phyloP scores from a whole-genome alignment of 2,329 filamentous ascomycete species.

The Xylaria sp. region DNA sequence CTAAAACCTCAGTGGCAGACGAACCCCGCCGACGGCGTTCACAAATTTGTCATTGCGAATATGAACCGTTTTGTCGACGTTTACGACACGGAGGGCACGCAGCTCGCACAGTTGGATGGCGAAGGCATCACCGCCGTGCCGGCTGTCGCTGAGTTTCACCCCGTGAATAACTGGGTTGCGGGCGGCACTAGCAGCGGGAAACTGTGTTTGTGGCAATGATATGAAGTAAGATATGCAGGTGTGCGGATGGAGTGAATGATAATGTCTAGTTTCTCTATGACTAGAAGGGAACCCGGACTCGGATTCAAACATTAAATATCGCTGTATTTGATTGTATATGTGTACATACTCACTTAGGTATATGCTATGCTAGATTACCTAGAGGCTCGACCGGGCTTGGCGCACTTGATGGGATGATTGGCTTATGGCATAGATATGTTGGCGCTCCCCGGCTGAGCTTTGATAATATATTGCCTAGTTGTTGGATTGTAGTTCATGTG shows the following conservation, averaged over 20 bases:
- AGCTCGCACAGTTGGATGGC: constrained; percentile 87
- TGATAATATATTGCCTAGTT: not conserved
- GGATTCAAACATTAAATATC: not conserved
- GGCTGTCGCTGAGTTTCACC: constrained; percentile 91
- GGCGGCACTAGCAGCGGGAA: constrained; percentile 94
- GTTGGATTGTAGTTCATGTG: not conserved
- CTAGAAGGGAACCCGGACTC: not conserved
- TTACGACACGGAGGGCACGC: constrained; percentile 82
- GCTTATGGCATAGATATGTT: not conserved
- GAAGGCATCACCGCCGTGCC: constrained; percentile 95
- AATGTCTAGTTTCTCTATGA: not conserved
- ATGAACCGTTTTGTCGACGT: constrained; percentile 98
- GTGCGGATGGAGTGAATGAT: not conserved
- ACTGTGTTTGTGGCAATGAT: constrained; percentile 86
- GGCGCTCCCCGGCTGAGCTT: not conserved
- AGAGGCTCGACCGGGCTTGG: not conserved
- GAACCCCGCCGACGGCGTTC: constrained; percentile 78
- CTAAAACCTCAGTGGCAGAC: constrained; percentile 88
- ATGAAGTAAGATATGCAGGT: not conserved
- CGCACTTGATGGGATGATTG: not conserved
- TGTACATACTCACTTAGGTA: not conserved
- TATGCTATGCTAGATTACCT: not conserved
- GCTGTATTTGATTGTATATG: not conserved
- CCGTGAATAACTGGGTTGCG: constrained; percentile 88
- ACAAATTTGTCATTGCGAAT: constrained; percentile 92